These are phyloP conservation scores for Euphorbia peplus DNA, from an alignment of 345 rosid species.

Conservation along the genomic window DNA sequence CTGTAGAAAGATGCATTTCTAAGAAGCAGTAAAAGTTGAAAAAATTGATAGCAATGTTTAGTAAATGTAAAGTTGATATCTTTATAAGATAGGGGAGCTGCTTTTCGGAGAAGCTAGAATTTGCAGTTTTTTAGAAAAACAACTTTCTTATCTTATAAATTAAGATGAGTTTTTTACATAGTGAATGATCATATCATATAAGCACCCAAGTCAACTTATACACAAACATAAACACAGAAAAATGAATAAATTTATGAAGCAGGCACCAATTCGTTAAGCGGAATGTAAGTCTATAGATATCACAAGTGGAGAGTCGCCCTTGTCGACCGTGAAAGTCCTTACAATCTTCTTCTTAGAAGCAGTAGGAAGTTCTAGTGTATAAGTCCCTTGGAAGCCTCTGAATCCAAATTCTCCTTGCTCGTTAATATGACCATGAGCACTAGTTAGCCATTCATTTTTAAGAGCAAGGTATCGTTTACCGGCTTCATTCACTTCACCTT, in stretches of 20 bases:
- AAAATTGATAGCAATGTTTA: no score
- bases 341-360: slow-evolving; percentile 37
- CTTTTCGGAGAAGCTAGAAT: no score
- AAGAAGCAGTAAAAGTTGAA: no score
- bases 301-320: slow-evolving; percentile 58
- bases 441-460: slow-evolving; percentile 69
- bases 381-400: slow-evolving; percentile 83
- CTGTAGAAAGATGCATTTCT: no score
- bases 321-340: slow-evolving; percentile 56
- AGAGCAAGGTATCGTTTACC: slow-evolving; percentile 70
- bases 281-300: slow-evolving; percentile 44
- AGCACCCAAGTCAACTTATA: no score
- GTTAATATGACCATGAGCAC: slow-evolving; percentile 46
- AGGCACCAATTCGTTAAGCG: neutral
- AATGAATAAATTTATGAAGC: slow-evolving; percentile 1
- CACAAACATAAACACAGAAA: neutral
- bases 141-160: no score
- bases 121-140: no score
- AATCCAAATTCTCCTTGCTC: slow-evolving; percentile 55
- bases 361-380: slow-evolving; percentile 49
- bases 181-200: no score
- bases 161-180: no score
- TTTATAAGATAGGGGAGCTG: no score
- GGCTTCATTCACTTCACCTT: slow-evolving; percentile 83
- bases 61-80: no score